Percentiles rank a stretch among this genome's conserved stretches.
Conservation (phyloP, 306 rosid genomes). For the Alnus glutinosa region DNA sequence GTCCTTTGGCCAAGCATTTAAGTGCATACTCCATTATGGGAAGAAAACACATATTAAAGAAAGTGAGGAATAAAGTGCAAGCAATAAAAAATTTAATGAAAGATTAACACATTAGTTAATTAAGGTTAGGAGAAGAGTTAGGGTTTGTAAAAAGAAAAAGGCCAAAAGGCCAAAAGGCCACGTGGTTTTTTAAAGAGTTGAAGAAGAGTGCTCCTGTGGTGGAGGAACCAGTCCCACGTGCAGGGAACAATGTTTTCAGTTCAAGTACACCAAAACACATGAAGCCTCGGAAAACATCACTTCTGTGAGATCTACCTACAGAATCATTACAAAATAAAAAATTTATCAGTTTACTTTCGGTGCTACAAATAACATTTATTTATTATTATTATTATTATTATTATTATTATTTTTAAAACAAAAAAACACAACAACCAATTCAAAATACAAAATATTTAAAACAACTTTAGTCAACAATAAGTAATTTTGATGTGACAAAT, state of each 20-base stretch:
- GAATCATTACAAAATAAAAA: no score
- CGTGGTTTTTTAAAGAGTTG: slow-evolving; percentile 11
- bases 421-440: no score
- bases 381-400: no score
- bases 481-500: no score
- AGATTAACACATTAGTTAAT: slow-evolving; percentile 1
- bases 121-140: slow-evolving; percentile 15
- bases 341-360: no score
- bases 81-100: not conserved
- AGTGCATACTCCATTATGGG: not conserved
- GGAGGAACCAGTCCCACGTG: slow-evolving; percentile 49
- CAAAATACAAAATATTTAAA: no score
- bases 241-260: slow-evolving; percentile 26
- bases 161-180: slow-evolving; percentile 14
- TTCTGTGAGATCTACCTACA: no score
- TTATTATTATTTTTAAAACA: no score
- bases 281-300: not conserved
- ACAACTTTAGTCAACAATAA: no score
- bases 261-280: slow-evolving; percentile 18
- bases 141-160: slow-evolving; percentile 5
- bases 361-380: no score
- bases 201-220: slow-evolving; percentile 23
- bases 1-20: not conserved
- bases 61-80: not conserved
- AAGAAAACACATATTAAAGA: no score